Conservation (phyloP, 176 grass and related monocot species). For the Carex littledalei region DNA sequence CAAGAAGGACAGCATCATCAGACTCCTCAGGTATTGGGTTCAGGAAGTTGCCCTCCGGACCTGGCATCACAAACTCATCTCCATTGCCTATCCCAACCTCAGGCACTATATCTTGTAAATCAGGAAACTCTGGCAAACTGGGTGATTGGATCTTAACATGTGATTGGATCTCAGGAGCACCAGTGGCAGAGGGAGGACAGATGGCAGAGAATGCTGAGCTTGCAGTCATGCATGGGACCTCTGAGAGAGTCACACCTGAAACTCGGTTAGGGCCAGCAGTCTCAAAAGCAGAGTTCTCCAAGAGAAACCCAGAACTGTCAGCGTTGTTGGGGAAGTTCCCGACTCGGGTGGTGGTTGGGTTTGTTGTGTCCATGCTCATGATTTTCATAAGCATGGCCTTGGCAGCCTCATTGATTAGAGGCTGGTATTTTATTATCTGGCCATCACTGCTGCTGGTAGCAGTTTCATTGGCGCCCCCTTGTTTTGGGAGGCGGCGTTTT, state of each 20-base stretch:
- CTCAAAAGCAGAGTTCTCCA: constrained; percentile 32
- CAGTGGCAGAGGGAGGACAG: constrained; percentile 30
- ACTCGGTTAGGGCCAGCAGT: constrained; percentile 43
- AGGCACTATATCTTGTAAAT: constrained; percentile 48
- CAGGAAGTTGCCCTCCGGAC: constrained; percentile 45
- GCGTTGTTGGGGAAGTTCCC: constrained; percentile 39
- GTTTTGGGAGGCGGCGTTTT: constrained; percentile 80
- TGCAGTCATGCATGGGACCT: constrained; percentile 40
- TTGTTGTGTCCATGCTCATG: constrained; percentile 48
- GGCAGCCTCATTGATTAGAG: constrained; percentile 87
- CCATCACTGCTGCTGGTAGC: constrained; percentile 45
- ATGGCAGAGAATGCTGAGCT: constrained; percentile 65
- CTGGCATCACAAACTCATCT: constrained; percentile 44
- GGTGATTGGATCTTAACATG: constrained; percentile 33
- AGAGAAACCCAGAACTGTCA: constrained; percentile 25
- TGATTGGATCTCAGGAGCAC: constrained; percentile 42
- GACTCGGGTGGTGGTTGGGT: constrained; percentile 43
- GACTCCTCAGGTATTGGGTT: constrained; percentile 35
- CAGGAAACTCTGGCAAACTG: constrained; percentile 39
- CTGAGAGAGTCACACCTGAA: constrained; percentile 77
- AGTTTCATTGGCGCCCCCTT: constrained; percentile 37
- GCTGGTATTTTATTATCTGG: constrained; percentile 92
- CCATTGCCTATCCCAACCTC: constrained; percentile 36
- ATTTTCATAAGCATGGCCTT: constrained; percentile 94
- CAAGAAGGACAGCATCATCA: constrained; percentile 50